Evolutionary conservation across 2,329 filamentous ascomycete species (phyloP), one percentile per base, ranked within the genome.

Genomic region (Tothia fuscella): DNA sequence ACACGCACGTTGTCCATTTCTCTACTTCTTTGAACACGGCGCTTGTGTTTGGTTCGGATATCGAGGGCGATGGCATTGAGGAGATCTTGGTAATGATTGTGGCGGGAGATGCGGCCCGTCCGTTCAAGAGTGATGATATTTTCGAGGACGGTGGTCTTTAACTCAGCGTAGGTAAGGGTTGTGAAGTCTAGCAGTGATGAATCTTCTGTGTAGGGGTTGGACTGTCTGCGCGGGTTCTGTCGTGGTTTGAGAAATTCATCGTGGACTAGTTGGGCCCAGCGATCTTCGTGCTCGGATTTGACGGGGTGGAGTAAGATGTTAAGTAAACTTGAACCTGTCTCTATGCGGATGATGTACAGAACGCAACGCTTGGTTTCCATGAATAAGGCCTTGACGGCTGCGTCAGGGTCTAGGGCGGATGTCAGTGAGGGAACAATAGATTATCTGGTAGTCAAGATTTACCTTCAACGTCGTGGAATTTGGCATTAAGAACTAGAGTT

Each of bases 331-430:
- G 79, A 67, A 6, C 91, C 91, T 2, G 84, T 86, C 61, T 98
- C 93, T 26, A 98, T 82, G 45, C 91, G 82, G 56, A 98, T 96
- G 58, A 98, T 96, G 63, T 96, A 98, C 48, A 98, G 68, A 30
- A 96, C 82, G 56, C 91, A 94, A 53, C 91, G 80, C 66, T 98
- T 98, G 3, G 91, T 96, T 64, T 96, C 91, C 78, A 95, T 96
- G 59, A 95, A 95, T 3, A 98, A 71, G 2, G 87, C 73, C 63
- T 96, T 95, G 48, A 91, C 71, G 46, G 91, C 83, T 3, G 88
- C 86, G 56, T 96, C 89, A 3, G 91, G 89, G 56, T 98, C 91
- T 73, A 53, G 12, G 21, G 21, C 39, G n/a, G 25, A 28, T 13
- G 21, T 44, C 40, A 44, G 42, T 24, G 25, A 21, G 9, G 20